Evolutionary conservation across 768 basidiomycete species (phyloP), one percentile per base, ranked within the genome.

Genomic region (Lactarius indigo): DNA sequence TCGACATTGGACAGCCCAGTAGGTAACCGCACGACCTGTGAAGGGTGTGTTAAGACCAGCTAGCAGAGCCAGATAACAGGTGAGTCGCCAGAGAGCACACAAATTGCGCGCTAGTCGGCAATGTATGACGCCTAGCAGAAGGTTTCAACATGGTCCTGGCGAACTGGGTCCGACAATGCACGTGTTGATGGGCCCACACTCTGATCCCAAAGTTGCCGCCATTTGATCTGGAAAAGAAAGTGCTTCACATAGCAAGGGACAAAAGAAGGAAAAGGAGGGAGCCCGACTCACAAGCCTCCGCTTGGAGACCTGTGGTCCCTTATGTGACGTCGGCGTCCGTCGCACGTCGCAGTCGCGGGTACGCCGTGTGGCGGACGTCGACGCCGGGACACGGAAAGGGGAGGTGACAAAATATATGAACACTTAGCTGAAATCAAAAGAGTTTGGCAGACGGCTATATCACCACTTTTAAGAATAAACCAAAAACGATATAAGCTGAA

Each of bases 291-390:
- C 65, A 39, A 31, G 59, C 42, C 65, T 50, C 65, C 44, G 3
- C 26, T 42, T 23, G 55, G 28, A 66, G 35, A 33, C 60, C n/a
- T 26, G 42, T 31, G 56, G 55, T 41, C 60, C 60, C 60, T 23
- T 23, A 44, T 41, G 23, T 66, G 61, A 61, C 56, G 15, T 41
- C 15, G 17, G 17, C 57, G 39, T 54, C 65, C 41, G 18, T 62
- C 52, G 33, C 57, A 63, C 66, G 57, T 37, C 57, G 66, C 57
- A 52, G 66, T 67, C 66, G 66, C 66, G 47, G 64, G 31, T 42
- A 33, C 66, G 61, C 2, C 65, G 57, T 44, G 18, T 41, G 52
- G 30, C 66, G 15, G 57, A 63, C 58, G 26, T 35, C 50, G 9
- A 56, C 66, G 7, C 50, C 66, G 54, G 52, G 62, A 56, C 62